Percentiles rank a stretch among this genome's conserved stretches.
Evolutionary conservation across 2,329 filamentous ascomycete genomes (phyloP).

Genomic region (Penicillium sp.): DNA sequence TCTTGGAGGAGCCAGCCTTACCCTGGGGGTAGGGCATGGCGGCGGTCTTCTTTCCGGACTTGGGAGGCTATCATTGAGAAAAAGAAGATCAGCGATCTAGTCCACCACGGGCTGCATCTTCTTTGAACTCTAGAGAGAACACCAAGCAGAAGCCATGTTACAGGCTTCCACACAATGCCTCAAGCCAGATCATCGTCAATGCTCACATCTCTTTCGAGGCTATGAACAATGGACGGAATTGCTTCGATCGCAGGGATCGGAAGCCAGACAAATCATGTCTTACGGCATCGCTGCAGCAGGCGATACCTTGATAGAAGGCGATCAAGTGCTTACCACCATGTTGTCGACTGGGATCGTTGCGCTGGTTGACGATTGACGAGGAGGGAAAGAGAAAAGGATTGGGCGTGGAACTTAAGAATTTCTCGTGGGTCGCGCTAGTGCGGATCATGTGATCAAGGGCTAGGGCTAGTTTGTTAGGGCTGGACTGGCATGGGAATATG

Average conservation of each 20-base stretch:
- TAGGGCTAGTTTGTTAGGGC: conserved; percentile 16
- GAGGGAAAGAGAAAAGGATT: conserved; percentile 28
- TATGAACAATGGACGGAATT: conserved; percentile 39
- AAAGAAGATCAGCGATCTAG: conserved; percentile 87
- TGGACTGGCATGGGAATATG: neutral
- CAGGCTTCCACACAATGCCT: conserved; percentile 54
- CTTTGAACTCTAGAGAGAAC: conserved; percentile 88
- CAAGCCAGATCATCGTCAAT: conserved; percentile 54
- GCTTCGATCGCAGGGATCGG: conserved; percentile 31
- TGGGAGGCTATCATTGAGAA: conserved; percentile 99
- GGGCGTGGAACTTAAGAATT: conserved; percentile 25
- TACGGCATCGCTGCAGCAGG: conserved; percentile 25
- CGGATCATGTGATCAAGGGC: conserved; percentile 21
- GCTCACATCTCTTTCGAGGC: conserved; percentile 32
- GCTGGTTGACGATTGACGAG: conserved; percentile 48
- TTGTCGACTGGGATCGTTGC: conserved; percentile 53
- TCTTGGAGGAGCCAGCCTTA: conserved; percentile 84
- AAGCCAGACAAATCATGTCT: conserved; percentile 27
- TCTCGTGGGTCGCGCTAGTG: conserved; percentile 37
- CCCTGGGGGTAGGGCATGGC: conserved; percentile 93
- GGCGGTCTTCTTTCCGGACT: conserved; percentile 95
- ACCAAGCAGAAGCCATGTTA: conserved; percentile 44
- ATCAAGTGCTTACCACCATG: conserved; percentile 60
- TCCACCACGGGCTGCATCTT: conserved; percentile 72
- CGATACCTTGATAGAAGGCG: conserved; percentile 36